These are phyloP conservation scores for Euphorbia tirucalli DNA, from an alignment of 345 rosid species.

Conservation along the genomic window DNA sequence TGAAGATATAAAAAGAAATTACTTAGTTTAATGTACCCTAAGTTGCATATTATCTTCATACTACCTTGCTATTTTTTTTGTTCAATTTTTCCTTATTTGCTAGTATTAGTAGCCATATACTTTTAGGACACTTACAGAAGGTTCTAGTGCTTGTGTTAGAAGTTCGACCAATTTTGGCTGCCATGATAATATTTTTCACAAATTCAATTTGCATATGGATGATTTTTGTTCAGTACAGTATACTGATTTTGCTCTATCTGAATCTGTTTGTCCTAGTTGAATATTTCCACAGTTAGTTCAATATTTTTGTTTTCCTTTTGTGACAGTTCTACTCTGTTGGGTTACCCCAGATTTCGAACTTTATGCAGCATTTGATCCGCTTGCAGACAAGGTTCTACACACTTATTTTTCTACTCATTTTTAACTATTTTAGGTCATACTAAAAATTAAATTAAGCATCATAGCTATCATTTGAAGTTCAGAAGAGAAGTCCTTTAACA, in stretches of 20 bases:
- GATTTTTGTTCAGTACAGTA: background rate
- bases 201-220: background rate
- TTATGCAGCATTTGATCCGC: constrained; percentile 97
- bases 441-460: background rate
- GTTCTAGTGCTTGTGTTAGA: background rate
- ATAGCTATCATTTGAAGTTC: background rate
- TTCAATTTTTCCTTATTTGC: background rate
- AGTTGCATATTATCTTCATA: background rate
- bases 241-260: background rate
- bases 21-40: background rate
- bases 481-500: background rate
- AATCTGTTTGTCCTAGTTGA: no score
- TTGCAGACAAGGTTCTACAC: constrained; percentile 77
- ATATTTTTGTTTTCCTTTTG: background rate
- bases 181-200: background rate
- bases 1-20: background rate
- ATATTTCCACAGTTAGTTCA: background rate
- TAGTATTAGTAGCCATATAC: background rate
- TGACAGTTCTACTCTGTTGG: constrained; percentile 94
- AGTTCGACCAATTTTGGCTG: background rate
- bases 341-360: constrained; percentile 95
- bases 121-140: background rate
- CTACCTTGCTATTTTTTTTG: background rate
- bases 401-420: background rate
- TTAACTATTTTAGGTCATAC: background rate